Evolutionary conservation across 495 filamentous ascomycete species (phyloP).

Genomic region (Aspergillus coremiiformis): DNA sequence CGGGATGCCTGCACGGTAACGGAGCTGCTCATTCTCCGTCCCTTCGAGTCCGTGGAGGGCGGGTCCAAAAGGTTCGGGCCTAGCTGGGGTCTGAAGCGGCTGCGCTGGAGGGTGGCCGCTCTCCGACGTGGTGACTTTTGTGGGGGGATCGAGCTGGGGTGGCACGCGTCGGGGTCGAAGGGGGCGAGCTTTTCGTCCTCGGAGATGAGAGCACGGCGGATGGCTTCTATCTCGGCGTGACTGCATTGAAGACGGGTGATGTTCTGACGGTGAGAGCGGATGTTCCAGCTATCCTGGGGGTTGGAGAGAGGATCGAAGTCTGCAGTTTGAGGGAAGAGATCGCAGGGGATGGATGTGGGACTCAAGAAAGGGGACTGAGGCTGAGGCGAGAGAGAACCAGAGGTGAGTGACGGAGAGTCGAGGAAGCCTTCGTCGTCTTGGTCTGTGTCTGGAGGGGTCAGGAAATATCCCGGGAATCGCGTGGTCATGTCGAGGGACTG

Average conservation of each 20-base stretch:
- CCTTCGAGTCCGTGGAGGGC: background rate
- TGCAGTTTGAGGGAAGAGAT: conserved; percentile 9
- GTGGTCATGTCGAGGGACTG: conserved; percentile 7
- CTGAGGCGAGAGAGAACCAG: conserved; percentile 15
- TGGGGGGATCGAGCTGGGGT: conserved; percentile 37
- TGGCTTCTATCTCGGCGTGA: conserved; percentile 28
- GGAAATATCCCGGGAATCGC: conserved; percentile 27
- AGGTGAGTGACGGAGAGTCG: conserved; percentile 21
- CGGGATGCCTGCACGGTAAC: conserved; percentile 22
- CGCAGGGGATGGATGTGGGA: conserved; percentile 29
- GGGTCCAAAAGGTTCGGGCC: background rate
- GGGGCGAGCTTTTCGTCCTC: conserved; percentile 17
- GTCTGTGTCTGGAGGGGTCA: conserved; percentile 40
- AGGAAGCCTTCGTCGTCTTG: conserved; percentile 32
- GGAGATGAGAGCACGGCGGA: conserved; percentile 27
- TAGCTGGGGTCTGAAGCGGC: background rate
- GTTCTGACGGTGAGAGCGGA: conserved; percentile 37
- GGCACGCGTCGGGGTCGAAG: conserved; percentile 30
- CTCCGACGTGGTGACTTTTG: conserved; percentile 1
- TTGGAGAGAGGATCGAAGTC: conserved; percentile 5
- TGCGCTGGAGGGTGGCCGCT: background rate
- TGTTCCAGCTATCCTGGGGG: conserved; percentile 2
- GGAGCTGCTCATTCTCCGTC: conserved; percentile 28
- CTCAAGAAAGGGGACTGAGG: conserved; percentile 27
- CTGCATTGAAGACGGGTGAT: conserved; percentile 39